Evolutionary conservation across 2,329 filamentous ascomycete species (phyloP).

Genomic region (Verticillium alfalfae): DNA sequence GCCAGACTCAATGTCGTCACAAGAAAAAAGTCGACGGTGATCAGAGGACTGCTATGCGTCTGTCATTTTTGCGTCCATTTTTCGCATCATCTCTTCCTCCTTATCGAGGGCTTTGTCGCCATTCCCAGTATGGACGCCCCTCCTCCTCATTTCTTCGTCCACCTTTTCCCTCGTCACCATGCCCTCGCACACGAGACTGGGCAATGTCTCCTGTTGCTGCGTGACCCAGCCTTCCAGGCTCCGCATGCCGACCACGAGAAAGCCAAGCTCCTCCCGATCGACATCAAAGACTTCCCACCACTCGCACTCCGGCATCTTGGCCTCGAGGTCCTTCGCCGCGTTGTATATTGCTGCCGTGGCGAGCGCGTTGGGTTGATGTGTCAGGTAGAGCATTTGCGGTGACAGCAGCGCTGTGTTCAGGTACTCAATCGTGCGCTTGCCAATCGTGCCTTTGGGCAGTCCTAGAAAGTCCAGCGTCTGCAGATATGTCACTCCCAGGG

Average conservation of each 20-base stretch:
- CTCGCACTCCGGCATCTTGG: slow-evolving; percentile 74
- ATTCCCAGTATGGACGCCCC: slow-evolving; percentile 31
- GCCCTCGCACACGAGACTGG: slow-evolving; percentile 32
- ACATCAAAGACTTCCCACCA: slow-evolving; percentile 99
- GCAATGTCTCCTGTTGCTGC: slow-evolving; percentile 52
- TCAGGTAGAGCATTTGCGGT: slow-evolving; percentile 84
- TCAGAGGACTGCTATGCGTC: background rate
- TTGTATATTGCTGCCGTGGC: slow-evolving; percentile 88
- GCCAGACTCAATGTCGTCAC: too few relatives aligned
- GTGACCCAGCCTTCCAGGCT: slow-evolving; percentile 69
- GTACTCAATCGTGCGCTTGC: slow-evolving; percentile 64
- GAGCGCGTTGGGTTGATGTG: slow-evolving; percentile 81
- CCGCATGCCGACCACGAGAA: slow-evolving; percentile 78
- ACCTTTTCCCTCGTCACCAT: slow-evolving; percentile 56
- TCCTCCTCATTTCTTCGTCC: slow-evolving; percentile 53
- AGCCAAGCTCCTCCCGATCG: slow-evolving; percentile 88
- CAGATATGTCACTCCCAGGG: slow-evolving; percentile 84
- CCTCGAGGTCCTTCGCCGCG: slow-evolving; percentile 70
- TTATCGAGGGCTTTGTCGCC: slow-evolving; percentile 26
- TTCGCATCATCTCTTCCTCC: slow-evolving; percentile 37
- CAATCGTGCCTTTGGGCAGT: slow-evolving; percentile 43
- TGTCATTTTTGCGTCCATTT: slow-evolving; percentile 10
- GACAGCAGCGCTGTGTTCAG: slow-evolving; percentile 83
- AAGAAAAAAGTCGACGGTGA: too few relatives aligned
- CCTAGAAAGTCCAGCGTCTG: slow-evolving; percentile 74